A percentile compares a stretch with the other conserved stretches of the same genome.
Conservation (phyloP, 306 rosid genomes). For the Macrotyloma uniflorum region DNA sequence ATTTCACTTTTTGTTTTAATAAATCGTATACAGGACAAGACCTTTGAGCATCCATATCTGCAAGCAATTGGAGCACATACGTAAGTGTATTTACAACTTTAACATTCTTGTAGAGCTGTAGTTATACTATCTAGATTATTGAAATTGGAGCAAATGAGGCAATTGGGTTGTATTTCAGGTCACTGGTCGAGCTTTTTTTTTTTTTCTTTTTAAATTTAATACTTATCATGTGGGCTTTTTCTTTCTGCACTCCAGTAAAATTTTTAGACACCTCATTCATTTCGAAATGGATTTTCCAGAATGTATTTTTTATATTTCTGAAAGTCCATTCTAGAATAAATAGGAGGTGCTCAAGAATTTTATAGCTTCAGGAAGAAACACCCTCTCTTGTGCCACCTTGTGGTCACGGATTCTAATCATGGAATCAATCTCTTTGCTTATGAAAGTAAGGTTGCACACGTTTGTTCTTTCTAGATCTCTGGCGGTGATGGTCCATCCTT, state of each 20-base stretch:
- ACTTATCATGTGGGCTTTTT: neutral
- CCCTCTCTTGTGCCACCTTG: neutral
- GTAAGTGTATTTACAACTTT: slow-evolving; percentile 51
- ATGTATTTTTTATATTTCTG: no score
- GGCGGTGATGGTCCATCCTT: neutral
- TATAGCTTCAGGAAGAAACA: no score
- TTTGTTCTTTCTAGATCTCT: neutral
- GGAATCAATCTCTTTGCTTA: neutral
- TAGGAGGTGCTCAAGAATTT: neutral
- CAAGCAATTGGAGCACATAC: slow-evolving; percentile 94
- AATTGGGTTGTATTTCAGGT: neutral
- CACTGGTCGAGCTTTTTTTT: neutral
- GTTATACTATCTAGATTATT: slow-evolving; percentile 15
- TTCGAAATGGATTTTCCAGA: no score
- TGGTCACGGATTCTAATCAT: neutral
- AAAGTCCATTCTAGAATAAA: no score
- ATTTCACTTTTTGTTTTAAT: slow-evolving; percentile 29
- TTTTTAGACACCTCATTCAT: no score
- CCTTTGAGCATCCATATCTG: slow-evolving; percentile 86
- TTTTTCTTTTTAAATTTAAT: neutral
- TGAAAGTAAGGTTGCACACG: neutral
- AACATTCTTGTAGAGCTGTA: neutral
- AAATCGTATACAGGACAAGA: slow-evolving; percentile 80
- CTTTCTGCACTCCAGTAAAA: no score
- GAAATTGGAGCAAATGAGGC: slow-evolving; percentile 12